A percentile compares a stretch with the other conserved stretches of the same genome.
Conservation (phyloP, 2,329 filamentous ascomycete species). For the Aspergillus vadensis region DNA sequence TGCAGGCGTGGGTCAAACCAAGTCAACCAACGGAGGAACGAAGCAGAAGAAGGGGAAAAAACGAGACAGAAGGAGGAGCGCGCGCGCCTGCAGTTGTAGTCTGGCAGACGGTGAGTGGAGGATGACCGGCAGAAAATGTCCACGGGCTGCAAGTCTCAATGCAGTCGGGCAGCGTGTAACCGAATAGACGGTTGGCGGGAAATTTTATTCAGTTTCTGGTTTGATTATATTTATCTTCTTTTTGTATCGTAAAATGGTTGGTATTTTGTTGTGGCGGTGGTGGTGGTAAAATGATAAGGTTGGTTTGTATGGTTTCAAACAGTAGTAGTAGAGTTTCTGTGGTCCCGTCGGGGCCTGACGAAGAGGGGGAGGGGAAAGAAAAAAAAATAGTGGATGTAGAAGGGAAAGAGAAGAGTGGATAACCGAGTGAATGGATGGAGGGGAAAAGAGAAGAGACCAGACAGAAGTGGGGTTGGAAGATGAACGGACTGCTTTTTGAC, state of each 20-base stretch:
- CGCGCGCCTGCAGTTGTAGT: slow-evolving; percentile 18
- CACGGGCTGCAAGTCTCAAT: slow-evolving; percentile 19
- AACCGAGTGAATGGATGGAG: background rate
- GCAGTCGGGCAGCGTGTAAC: slow-evolving; percentile 20
- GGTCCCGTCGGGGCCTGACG: slow-evolving; percentile 19
- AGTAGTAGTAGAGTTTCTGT: background rate
- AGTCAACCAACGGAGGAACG: slow-evolving; percentile 10
- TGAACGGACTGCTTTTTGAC: background rate
- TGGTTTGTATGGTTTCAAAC: background rate
- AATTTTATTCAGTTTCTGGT: too few species aligned
- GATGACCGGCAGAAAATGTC: slow-evolving; percentile 16
- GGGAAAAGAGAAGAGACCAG: background rate
- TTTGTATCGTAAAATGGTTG: too few species aligned
- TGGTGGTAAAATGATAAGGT: background rate
- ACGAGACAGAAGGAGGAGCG: slow-evolving; percentile 11
- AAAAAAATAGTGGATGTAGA: slow-evolving; percentile 21
- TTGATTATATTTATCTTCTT: too few species aligned
- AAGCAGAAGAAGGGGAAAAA: slow-evolving; percentile 10
- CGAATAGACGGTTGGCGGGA: slow-evolving; percentile 2
- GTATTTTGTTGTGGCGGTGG: too few species aligned
- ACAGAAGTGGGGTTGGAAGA: background rate
- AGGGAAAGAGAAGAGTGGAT: slow-evolving; percentile 2
- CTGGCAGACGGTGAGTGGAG: slow-evolving; percentile 28
- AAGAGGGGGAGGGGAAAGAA: slow-evolving; percentile 14
- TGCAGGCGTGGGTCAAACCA: slow-evolving; percentile 10